Evolutionary conservation across 2,329 filamentous ascomycete genomes (phyloP), one percentile per base, ranked within the genome.

Genomic region (Hypoxylon sp.): DNA sequence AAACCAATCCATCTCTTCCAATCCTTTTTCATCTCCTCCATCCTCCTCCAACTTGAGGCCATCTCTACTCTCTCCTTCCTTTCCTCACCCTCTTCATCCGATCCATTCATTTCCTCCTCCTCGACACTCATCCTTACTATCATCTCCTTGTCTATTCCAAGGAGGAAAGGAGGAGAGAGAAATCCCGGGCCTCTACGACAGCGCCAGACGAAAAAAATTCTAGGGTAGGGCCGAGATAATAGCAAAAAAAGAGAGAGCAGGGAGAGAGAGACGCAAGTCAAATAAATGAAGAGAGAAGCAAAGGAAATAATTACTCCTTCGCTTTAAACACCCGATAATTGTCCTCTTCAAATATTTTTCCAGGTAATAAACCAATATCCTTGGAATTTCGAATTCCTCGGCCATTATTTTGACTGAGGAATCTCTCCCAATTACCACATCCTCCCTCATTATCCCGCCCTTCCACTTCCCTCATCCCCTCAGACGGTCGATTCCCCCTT

Each of bases 61-160:
- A 74, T 77, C 77, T 79, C 75, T 77, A 75, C 73, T 73, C 70
- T 71, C 70, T 75, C 74, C 77, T 75, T 75, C 76, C 74, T 75
- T 77, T 75, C 75, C 72, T 75, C 70, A 70, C 76, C 77, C 77
- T 79, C 79, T 78, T 79, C 74, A 79, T 81, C 81, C 79, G 80
- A 81, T 83, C 83, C 83, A 86, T 83, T 86, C 84, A 82, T 87
- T 86, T 82, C 80, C 82, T 84, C 71, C 66, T 82, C 81, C 81
- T 80, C 71, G 63, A 74, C 63, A 70, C 66, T 69, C 72, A 72
- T 75, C 74, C 72, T 70, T 65, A 66, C 79, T 78, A 80, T 80
- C 23, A 36, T 58, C 82, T 85, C 84, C 82, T 66, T 74, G 67
- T 64, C 69, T 62, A 23, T 71, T 72, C 57, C 72, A 72, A 75